phyloP scores from a whole-genome alignment of 2,329 filamentous ascomycete species.

The Fusarium musae region DNA sequence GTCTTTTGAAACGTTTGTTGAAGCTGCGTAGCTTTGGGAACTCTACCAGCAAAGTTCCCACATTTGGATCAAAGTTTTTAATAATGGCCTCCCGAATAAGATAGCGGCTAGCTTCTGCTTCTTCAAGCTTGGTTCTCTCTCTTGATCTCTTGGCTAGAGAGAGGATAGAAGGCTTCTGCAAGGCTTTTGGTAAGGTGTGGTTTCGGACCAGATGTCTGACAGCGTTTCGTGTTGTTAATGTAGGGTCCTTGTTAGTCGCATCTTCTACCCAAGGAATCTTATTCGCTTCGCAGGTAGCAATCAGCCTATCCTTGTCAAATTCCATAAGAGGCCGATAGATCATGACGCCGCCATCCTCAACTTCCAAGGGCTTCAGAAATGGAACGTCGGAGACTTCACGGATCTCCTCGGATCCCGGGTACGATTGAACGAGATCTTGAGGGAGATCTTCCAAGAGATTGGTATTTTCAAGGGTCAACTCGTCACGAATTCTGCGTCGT shows the following conservation, averaged over 20 bases:
- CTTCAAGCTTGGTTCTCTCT: constrained; percentile 55
- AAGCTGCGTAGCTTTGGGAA: constrained; percentile 49
- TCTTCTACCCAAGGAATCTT: constrained; percentile 84
- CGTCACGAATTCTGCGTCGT: constrained; percentile 45
- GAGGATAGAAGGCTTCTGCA: constrained; percentile 74
- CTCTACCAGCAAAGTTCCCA: constrained; percentile 59
- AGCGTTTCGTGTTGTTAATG: constrained; percentile 83
- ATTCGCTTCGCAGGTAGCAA: constrained; percentile 77
- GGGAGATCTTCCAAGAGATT: constrained; percentile 14
- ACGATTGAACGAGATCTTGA: constrained; percentile 41
- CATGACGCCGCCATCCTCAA: constrained; percentile 74
- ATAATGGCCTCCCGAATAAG: constrained; percentile 61
- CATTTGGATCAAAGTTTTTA: constrained; percentile 58
- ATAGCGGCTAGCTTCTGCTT: constrained; percentile 64
- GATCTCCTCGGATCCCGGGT: constrained; percentile 40
- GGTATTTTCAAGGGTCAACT: constrained; percentile 40
- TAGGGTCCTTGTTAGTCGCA: constrained; percentile 80
- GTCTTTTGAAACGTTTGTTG: constrained; percentile 37
- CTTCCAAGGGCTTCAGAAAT: constrained; percentile 49
- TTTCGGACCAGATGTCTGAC: constrained; percentile 73
- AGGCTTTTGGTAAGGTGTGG: constrained; percentile 72
- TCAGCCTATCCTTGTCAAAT: constrained; percentile 79
- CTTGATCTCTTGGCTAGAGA: constrained; percentile 66
- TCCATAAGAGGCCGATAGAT: constrained; percentile 76
- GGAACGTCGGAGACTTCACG: constrained; percentile 41